phyloP scores from a whole-genome alignment of 345 rosid genomes.

The Tarenaya hassleriana region DNA sequence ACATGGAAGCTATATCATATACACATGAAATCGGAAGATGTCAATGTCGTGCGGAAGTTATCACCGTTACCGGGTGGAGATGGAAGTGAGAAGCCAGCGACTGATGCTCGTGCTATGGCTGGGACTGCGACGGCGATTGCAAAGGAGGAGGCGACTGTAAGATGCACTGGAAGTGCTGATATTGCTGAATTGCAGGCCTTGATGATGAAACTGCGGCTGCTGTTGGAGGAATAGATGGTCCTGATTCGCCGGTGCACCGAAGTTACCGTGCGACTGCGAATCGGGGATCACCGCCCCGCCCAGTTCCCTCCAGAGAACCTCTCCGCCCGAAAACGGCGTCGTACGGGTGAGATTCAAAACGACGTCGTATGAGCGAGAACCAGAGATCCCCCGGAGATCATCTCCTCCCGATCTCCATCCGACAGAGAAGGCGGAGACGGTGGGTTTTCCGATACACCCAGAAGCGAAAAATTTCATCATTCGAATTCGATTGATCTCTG shows the following conservation, averaged over 20 bases:
- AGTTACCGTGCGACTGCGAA: conserved; percentile 30
- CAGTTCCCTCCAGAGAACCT: conserved; percentile 35
- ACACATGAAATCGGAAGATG: background rate
- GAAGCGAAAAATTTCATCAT: background rate
- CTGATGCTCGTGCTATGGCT: conserved; percentile 45
- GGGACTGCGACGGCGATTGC: conserved; percentile 24
- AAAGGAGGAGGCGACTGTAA: background rate
- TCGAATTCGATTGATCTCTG: background rate
- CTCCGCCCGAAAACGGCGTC: too few relatives aligned
- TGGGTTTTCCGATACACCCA: conserved; percentile 23
- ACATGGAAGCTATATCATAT: too few relatives aligned
- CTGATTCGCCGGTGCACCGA: conserved; percentile 36
- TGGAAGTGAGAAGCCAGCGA: conserved; percentile 66
- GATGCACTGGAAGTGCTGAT: conserved; percentile 21
- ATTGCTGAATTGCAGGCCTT: too few relatives aligned
- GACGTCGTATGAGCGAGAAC: too few relatives aligned
- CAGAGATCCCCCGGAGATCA: background rate
- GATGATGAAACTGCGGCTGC: conserved; percentile 20
- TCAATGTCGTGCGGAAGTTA: background rate
- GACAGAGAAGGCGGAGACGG: too few relatives aligned
- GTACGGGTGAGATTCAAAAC: too few relatives aligned
- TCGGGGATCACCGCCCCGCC: conserved; percentile 36
- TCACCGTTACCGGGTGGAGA: conserved; percentile 37
- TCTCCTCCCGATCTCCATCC: background rate
- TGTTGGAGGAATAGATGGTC: conserved; percentile 36